Conservation (phyloP, 306 rosid species). For the Senna tora region DNA sequence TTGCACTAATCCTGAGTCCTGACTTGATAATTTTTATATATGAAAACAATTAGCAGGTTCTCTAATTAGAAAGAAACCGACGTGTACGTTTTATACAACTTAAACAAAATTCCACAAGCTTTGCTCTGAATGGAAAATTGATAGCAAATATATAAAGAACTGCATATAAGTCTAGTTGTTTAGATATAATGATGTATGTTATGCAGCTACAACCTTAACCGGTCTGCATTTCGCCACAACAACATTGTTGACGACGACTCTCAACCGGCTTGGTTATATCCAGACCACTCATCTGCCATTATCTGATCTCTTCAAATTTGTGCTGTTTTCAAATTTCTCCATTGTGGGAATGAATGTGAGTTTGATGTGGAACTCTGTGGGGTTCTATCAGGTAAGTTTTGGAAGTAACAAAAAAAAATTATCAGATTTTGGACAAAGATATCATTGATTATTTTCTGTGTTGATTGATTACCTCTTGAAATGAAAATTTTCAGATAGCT, state of each 20-base stretch:
- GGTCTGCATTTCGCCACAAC: constrained; percentile 83
- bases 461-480: constrained; percentile 14
- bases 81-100: too few species aligned
- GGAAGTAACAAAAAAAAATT: not conserved
- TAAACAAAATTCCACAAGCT: too few species aligned
- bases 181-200: constrained; percentile 18
- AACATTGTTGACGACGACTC: constrained; percentile 58
- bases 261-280: constrained; percentile 70
- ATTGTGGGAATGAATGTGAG: constrained; percentile 89
- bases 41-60: too few species aligned
- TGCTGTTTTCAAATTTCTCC: constrained; percentile 77
- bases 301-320: constrained; percentile 70
- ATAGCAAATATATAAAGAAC: too few species aligned
- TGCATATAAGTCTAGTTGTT: too few species aligned
- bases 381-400: constrained; percentile 77
- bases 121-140: too few species aligned
- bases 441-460: constrained; percentile 14
- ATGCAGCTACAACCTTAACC: constrained; percentile 83
- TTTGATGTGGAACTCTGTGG: constrained; percentile 91
- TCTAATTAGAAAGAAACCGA: too few species aligned
- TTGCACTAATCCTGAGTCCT: too few species aligned
- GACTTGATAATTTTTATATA: constrained; percentile 30
- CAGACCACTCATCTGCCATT: constrained; percentile 69
- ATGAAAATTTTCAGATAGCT: constrained; percentile 62
- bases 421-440: constrained; percentile 10